Percentiles rank a stretch among this genome's conserved stretches.
Evolutionary conservation across 2,329 filamentous ascomycete genomes (phyloP).

Genomic region (Colletotrichum sidae): DNA sequence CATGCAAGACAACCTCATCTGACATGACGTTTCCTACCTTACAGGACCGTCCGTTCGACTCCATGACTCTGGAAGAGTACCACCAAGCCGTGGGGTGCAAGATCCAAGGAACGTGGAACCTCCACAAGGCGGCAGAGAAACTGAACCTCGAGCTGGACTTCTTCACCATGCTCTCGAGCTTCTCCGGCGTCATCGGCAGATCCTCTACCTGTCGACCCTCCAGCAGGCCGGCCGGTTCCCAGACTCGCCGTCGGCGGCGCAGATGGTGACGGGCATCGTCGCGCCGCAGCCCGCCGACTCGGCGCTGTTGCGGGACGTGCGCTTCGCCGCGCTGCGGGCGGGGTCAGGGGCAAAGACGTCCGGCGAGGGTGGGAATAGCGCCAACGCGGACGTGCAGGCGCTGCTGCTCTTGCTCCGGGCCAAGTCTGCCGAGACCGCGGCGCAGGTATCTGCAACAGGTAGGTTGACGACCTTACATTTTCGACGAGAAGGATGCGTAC

Average conservation of each 20-base stretch:
- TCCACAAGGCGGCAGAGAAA: conserved; percentile 46
- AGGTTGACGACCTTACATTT: neutral
- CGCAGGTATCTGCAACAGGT: neutral
- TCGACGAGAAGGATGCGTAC: no score
- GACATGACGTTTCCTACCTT: neutral
- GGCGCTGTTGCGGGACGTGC: conserved; percentile 31
- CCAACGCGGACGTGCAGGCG: conserved; percentile 5
- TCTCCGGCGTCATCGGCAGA: conserved; percentile 44
- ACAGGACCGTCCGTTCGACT: conserved; percentile 40
- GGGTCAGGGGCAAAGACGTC: fast-evolving
- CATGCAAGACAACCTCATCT: neutral
- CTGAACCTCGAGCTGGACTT: conserved; percentile 44
- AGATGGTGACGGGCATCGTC: conserved; percentile 43
- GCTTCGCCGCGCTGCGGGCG: neutral
- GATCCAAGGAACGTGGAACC: conserved; percentile 52
- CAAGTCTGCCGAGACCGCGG: neutral
- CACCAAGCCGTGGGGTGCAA: conserved; percentile 46
- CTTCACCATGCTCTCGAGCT: conserved; percentile 49
- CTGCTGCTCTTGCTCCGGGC: neutral
- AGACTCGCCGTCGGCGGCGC: conserved; percentile 33
- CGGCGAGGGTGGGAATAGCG: neutral
- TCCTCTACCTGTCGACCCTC: conserved; percentile 44
- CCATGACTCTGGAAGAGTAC: conserved; percentile 48
- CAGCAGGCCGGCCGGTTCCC: conserved; percentile 41
- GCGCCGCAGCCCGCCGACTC: conserved; percentile 42